Conservation (phyloP, 2,329 filamentous ascomycete genomes). For the Penicillium sp. region DNA sequence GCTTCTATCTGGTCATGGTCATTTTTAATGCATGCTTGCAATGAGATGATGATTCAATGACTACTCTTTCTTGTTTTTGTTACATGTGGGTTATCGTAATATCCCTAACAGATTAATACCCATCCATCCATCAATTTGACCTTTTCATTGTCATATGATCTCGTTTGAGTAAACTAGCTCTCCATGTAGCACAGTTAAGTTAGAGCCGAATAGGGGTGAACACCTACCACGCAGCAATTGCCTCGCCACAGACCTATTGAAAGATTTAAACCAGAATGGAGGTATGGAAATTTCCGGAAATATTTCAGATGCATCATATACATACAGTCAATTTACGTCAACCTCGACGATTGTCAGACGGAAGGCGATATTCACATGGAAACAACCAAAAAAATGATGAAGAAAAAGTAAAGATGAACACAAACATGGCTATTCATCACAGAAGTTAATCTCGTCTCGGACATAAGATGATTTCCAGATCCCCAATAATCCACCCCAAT, state of each 20-base stretch:
- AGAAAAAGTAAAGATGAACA: background rate
- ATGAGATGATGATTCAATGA: constrained; percentile 8
- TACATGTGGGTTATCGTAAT: background rate
- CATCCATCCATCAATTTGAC: background rate
- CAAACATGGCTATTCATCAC: constrained; percentile 15
- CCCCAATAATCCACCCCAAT: constrained; percentile 3
- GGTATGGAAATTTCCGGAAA: background rate
- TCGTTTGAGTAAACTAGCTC: too few relatives aligned
- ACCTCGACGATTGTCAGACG: background rate
- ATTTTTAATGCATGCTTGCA: constrained; percentile 4
- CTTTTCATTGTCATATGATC: background rate
- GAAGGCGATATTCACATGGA: constrained; percentile 11
- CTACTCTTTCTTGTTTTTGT: background rate
- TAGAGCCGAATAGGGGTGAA: too few relatives aligned
- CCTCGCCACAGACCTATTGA: background rate
- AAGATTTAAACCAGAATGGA: background rate
- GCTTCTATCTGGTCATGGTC: background rate
- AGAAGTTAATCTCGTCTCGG: too few relatives aligned
- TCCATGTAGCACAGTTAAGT: too few relatives aligned
- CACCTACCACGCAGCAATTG: too few relatives aligned
- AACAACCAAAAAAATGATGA: constrained; percentile 7
- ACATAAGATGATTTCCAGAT: constrained; percentile 1
- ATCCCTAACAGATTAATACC: background rate
- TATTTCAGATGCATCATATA: constrained; percentile 10
- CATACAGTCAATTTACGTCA: constrained; percentile 8